A percentile compares a stretch with the other conserved stretches of the same genome.
Evolutionary conservation across 179 eudicot genomes (phyloP).

Genomic region (Amaranthus tricolor): DNA sequence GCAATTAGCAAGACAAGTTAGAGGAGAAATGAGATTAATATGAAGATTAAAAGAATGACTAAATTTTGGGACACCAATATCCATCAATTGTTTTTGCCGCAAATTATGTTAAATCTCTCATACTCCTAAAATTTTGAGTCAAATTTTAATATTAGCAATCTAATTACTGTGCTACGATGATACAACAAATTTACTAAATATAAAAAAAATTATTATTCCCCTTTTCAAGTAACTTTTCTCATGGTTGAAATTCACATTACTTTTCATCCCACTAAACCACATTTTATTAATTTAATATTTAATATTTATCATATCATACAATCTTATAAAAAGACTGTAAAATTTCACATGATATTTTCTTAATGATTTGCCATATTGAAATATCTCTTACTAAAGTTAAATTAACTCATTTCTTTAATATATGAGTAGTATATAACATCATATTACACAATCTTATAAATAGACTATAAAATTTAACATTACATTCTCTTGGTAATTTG

Average conservation of each 20-base stretch:
- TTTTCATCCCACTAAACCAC: too few relatives aligned
- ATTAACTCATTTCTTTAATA: too few relatives aligned
- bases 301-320: too few relatives aligned
- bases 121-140: conserved; percentile 6
- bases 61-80: conserved; percentile 2
- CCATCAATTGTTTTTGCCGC: conserved; percentile 19
- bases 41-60: background rate
- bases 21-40: conserved; percentile 21
- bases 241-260: background rate
- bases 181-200: background rate
- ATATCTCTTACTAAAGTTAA: too few relatives aligned
- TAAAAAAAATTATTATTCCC: background rate
- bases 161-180: background rate
- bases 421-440: conserved; percentile 36
- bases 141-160: conserved; percentile 17
- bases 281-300: too few relatives aligned
- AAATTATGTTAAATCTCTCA: conserved; percentile 12
- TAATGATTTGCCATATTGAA: too few relatives aligned
- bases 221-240: background rate
- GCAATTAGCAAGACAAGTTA: conserved; percentile 7
- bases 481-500: too few relatives aligned
- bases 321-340: too few relatives aligned
- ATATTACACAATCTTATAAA: background rate
- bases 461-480: too few relatives aligned
- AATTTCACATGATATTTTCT: too few relatives aligned